phyloP scores from a whole-genome alignment of 2,329 filamentous ascomycete species.

The Hortaea sp. region DNA sequence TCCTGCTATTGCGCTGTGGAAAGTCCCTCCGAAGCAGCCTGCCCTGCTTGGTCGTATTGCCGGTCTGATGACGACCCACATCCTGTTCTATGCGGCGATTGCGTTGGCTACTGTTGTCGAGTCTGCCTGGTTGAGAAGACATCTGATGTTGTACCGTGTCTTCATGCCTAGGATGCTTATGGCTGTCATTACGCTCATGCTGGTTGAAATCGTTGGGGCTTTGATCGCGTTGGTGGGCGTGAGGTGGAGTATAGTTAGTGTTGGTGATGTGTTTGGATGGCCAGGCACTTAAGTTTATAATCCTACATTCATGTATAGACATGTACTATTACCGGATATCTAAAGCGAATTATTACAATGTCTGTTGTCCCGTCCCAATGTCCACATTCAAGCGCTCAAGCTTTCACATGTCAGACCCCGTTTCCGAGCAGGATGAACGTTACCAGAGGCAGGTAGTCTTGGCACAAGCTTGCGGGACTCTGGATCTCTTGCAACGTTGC shows the following conservation, averaged over 20 bases:
- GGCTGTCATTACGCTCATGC: constrained; percentile 58
- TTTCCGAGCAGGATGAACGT: neutral
- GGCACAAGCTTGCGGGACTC: neutral
- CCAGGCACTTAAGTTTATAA: constrained; percentile 15
- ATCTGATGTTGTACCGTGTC: constrained; percentile 93
- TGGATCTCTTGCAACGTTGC: neutral
- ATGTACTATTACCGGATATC: too few relatives aligned
- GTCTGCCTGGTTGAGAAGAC: constrained; percentile 76
- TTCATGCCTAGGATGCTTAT: constrained; percentile 89
- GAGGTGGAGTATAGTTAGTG: constrained; percentile 64
- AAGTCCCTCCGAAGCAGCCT: constrained; percentile 62
- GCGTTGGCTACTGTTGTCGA: constrained; percentile 80
- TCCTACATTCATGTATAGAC: too few relatives aligned
- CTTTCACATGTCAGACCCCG: neutral
- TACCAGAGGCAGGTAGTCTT: neutral
- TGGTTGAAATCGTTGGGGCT: constrained; percentile 68
- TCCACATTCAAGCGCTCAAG: neutral
- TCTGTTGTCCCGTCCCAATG: too few relatives aligned
- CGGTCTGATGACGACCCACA: constrained; percentile 61
- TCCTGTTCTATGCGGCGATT: constrained; percentile 74
- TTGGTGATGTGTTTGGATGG: constrained; percentile 85
- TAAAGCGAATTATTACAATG: too few relatives aligned
- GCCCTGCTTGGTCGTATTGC: constrained; percentile 58
- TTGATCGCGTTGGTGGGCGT: constrained; percentile 63
- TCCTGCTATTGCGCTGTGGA: constrained; percentile 80